Evolutionary conservation across 1,284 basidiomycete genomes (phyloP).

Genomic region (Ceratobasidium sp.): DNA sequence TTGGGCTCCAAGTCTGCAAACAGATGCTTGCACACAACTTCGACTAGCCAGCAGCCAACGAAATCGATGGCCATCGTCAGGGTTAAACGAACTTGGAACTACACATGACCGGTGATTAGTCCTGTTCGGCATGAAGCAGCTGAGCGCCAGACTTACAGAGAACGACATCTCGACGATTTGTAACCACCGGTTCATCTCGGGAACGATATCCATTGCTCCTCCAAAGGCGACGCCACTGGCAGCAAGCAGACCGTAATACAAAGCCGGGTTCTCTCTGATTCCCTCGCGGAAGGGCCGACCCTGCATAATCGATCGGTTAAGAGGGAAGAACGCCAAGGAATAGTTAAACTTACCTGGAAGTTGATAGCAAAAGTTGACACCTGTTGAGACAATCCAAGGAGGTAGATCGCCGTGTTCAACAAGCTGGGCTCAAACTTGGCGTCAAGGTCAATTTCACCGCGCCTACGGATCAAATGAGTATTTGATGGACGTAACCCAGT

Average conservation of each 20-base stretch:
- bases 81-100: slow-evolving; percentile 89
- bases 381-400: slow-evolving; percentile 93
- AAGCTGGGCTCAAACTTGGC: slow-evolving; percentile 95
- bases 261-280: slow-evolving; percentile 90
- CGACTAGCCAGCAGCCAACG: slow-evolving; percentile 87
- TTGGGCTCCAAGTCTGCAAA: slow-evolving; percentile 93
- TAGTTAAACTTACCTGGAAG: slow-evolving; percentile 76
- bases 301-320: slow-evolving; percentile 56
- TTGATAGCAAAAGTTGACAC: slow-evolving; percentile 98
- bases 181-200: slow-evolving; percentile 96
- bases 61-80: slow-evolving; percentile 90
- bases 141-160: slow-evolving; percentile 66
- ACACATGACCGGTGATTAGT: slow-evolving; percentile 5
- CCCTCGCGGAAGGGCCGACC: slow-evolving; percentile 97
- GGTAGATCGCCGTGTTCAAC: slow-evolving; percentile 94
- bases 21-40: slow-evolving; percentile 84
- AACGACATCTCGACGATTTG: slow-evolving; percentile 94
- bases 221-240: slow-evolving; percentile 91
- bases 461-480: slow-evolving; percentile 61
- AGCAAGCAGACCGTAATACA: slow-evolving; percentile 92
- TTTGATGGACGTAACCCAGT: not conserved
- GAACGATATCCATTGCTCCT: slow-evolving; percentile 94
- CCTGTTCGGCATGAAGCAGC: not conserved
- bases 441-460: slow-evolving; percentile 88
- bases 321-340: not conserved